Conservation (phyloP, 495 filamentous ascomycete genomes). For the Oidiodendron maius region DNA sequence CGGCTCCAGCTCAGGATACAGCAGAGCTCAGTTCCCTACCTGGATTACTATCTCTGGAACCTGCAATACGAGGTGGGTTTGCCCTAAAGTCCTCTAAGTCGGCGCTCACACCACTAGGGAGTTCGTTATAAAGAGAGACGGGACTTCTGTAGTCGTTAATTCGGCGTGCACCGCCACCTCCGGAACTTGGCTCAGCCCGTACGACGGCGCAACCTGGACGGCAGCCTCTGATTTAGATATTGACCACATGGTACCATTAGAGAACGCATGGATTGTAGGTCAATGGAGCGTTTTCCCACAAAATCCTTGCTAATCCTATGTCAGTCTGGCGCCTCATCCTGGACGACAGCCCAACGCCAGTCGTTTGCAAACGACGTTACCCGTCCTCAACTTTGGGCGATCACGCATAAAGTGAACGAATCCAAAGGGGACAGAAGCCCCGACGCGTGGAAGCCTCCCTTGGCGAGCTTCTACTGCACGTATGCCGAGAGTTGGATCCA, state of each 20-base stretch:
- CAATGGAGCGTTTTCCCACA: background rate
- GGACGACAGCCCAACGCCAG: conserved; percentile 58
- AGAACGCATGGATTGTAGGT: conserved; percentile 66
- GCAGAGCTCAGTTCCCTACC: conserved; percentile 58
- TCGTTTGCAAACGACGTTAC: conserved; percentile 67
- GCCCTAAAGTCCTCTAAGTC: too few relatives aligned
- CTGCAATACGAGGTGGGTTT: conserved; percentile 60
- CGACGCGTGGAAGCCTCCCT: conserved; percentile 67
- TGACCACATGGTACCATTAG: conserved; percentile 70
- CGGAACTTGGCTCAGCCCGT: conserved; percentile 60
- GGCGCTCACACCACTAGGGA: too few relatives aligned
- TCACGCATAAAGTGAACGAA: conserved; percentile 70
- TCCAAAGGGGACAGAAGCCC: conserved; percentile 63
- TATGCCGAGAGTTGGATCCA: conserved; percentile 67
- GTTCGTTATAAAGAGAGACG: conserved; percentile 63
- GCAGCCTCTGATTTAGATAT: conserved; percentile 62
- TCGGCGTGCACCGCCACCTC: conserved; percentile 48
- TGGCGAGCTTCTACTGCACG: conserved; percentile 63
- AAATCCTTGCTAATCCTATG: background rate
- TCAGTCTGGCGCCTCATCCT: conserved; percentile 44
- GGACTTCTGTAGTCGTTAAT: conserved; percentile 44
- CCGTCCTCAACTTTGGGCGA: conserved; percentile 65
- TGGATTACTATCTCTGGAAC: conserved; percentile 58
- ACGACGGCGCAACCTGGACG: conserved; percentile 66
- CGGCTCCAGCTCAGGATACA: conserved; percentile 48